phyloP scores from a whole-genome alignment of 495 filamentous ascomycete species.

The Trichoderma virens region DNA sequence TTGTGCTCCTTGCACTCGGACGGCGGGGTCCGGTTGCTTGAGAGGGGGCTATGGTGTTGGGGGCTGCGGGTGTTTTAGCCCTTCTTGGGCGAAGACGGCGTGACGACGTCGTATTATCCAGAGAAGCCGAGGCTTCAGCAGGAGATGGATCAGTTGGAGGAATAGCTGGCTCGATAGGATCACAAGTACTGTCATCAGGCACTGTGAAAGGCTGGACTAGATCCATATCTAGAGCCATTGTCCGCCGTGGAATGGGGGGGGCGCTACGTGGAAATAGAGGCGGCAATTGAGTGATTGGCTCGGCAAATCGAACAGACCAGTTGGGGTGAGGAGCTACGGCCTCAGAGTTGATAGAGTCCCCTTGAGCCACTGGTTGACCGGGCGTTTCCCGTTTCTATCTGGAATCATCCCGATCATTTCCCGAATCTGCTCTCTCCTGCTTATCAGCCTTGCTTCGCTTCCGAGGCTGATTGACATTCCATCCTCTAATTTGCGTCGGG shows the following conservation, averaged over 20 bases:
- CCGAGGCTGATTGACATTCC: conserved; percentile 37
- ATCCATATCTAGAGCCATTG: neutral
- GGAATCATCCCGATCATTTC: conserved; percentile 3
- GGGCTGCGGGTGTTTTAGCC: neutral
- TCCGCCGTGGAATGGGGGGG: neutral
- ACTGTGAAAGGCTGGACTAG: neutral
- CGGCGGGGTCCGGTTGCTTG: neutral
- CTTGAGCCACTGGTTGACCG: neutral
- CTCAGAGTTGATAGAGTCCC: neutral
- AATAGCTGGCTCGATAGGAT: neutral
- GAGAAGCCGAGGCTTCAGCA: neutral
- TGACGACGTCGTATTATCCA: neutral
- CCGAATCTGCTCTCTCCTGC: neutral
- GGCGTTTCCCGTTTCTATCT: conserved; percentile 9
- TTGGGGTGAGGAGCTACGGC: neutral
- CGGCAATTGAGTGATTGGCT: neutral
- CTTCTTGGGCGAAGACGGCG: conserved; percentile 1
- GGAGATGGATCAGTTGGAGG: neutral
- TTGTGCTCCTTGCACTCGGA: neutral
- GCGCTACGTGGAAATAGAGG: neutral
- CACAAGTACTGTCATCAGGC: neutral
- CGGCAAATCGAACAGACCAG: neutral
- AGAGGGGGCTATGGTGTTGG: neutral
- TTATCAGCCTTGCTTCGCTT: conserved; percentile 15
- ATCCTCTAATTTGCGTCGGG: conserved; percentile 40